Percentiles rank a stretch among this genome's conserved stretches.
These are phyloP conservation scores for Salix arbutifolia DNA, from an alignment of 345 rosid genomes.

Conservation along the genomic window DNA sequence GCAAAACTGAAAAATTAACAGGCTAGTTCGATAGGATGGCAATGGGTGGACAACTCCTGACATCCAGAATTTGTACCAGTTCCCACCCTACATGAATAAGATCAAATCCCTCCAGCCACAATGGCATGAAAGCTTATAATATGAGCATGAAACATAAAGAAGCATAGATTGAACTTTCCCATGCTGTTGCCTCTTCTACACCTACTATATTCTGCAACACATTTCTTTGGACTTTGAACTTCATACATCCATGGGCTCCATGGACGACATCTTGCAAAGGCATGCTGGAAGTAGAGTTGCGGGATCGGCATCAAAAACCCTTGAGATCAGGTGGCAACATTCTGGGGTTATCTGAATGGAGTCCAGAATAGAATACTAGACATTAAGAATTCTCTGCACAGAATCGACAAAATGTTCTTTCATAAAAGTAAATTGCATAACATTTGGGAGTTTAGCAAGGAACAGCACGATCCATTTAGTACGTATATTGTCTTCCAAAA, in stretches of 20 bases:
- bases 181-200: conserved; percentile 7
- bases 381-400: conserved; percentile 30
- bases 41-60: not conserved
- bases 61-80: not conserved
- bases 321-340: conserved; percentile 26
- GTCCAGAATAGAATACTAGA: conserved; percentile 27
- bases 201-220: not conserved
- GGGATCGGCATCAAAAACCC: conserved; percentile 29
- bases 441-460: not conserved
- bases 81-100: conserved; percentile 7
- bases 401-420: conserved; percentile 1
- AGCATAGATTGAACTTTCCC: conserved; percentile 8
- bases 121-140: conserved; percentile 13
- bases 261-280: not conserved
- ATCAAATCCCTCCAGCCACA: conserved; percentile 6
- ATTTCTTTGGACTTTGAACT: not conserved
- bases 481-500: conserved; percentile 33
- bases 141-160: conserved; percentile 11
- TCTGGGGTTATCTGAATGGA: conserved; percentile 23
- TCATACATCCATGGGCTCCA: not conserved
- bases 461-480: not conserved
- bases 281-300: not conserved
- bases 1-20: conserved; percentile 5
- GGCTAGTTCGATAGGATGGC: not conserved
- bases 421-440: not conserved